These are phyloP conservation scores for Centaurea solstitialis DNA, from an alignment of 129 eudicot species.

Conservation along the genomic window DNA sequence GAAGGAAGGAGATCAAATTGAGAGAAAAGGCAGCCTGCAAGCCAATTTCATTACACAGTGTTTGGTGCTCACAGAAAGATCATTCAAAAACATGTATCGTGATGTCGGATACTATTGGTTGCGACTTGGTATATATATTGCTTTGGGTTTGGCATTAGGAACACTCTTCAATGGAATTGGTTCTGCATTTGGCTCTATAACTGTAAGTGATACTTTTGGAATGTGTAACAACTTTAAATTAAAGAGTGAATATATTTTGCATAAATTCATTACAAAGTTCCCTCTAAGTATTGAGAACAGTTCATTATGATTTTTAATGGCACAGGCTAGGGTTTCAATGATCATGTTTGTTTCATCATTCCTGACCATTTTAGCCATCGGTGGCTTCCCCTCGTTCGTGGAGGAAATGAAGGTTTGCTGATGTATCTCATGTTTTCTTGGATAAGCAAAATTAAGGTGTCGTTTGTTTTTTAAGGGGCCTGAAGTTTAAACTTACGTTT, in stretches of 20 bases:
- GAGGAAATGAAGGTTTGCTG: conserved; percentile 39
- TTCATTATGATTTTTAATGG: background rate
- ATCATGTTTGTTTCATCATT: conserved; percentile 32
- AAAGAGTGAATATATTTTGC: background rate
- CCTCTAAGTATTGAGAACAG: background rate
- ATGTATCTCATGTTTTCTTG: background rate
- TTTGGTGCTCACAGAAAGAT: conserved; percentile 33
- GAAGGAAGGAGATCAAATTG: conserved; percentile 11
- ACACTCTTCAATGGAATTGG: conserved; percentile 35
- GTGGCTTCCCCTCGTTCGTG: conserved; percentile 40
- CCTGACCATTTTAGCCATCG: conserved; percentile 34
- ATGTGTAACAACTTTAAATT: background rate
- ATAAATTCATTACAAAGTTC: background rate
- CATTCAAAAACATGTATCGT: conserved; percentile 41
- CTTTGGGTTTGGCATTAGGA: conserved; percentile 33
- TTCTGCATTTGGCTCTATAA: conserved; percentile 32
- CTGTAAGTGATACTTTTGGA: conserved; percentile 13
- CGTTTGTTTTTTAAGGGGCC: too few relatives aligned
- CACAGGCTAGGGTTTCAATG: conserved; percentile 38
- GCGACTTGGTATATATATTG: conserved; percentile 34
- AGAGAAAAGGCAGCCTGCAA: conserved; percentile 16
- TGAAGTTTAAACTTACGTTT: too few relatives aligned
- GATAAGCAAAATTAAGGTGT: background rate
- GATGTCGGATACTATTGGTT: conserved; percentile 50
- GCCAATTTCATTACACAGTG: conserved; percentile 31